These are phyloP conservation scores for Agaricus bisporus DNA, from an alignment of 768 basidiomycete genomes.

Conservation along the genomic window DNA sequence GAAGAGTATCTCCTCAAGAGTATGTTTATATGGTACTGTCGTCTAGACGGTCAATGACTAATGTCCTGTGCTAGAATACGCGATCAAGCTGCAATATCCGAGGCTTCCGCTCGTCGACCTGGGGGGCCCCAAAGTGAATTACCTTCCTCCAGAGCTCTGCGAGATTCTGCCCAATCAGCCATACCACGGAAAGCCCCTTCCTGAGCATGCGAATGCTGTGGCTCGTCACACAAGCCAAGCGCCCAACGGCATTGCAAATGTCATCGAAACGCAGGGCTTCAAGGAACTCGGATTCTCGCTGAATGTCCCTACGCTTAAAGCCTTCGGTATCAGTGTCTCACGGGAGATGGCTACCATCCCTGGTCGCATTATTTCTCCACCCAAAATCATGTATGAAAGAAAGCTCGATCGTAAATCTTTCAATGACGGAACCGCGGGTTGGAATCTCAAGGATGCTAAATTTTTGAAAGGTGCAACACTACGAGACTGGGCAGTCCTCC, in stretches of 20 bases:
- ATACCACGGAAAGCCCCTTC: constrained; percentile 63
- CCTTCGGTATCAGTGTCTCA: constrained; percentile 60
- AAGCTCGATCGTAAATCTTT: constrained; percentile 27
- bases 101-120: constrained; percentile 56
- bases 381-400: constrained; percentile 49
- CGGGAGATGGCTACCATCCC: constrained; percentile 65
- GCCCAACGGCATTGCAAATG: too few species aligned
- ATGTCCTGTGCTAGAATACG: constrained; percentile 44
- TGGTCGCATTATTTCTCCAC: constrained; percentile 58
- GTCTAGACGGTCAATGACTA: not conserved
- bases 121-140: constrained; percentile 39
- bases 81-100: constrained; percentile 41
- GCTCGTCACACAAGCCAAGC: too few species aligned
- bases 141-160: constrained; percentile 71
- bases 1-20: constrained; percentile 64
- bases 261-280: constrained; percentile 59
- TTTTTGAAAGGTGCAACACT: constrained; percentile 55
- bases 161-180: constrained; percentile 63
- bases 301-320: constrained; percentile 32
- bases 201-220: constrained; percentile 57
- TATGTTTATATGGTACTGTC: constrained; percentile 26
- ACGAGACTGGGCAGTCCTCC: constrained; percentile 60
- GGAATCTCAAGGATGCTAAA: constrained; percentile 67
- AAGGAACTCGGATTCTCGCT: constrained; percentile 50
- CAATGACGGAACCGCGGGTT: constrained; percentile 49